These are phyloP conservation scores for Trypanosoma mega DNA, from an alignment of 208 protist genomes.

Conservation along the genomic window DNA sequence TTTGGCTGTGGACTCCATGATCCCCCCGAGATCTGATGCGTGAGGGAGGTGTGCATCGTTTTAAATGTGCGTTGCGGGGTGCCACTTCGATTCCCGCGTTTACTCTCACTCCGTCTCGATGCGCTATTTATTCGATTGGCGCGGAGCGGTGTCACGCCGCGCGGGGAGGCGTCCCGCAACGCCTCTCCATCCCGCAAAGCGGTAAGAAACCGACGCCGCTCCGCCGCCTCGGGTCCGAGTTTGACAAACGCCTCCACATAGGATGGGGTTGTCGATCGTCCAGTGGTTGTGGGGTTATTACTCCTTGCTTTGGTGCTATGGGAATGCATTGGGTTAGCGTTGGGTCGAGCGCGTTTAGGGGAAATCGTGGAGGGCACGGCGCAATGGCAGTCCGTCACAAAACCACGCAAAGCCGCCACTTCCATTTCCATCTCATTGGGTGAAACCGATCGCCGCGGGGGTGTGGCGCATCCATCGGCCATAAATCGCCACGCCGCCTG, in stretches of 20 bases:
- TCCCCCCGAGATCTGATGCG: not conserved
- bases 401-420: not conserved
- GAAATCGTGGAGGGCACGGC: no score
- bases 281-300: no score
- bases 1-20: conserved; percentile 18
- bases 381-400: no score
- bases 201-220: conserved; percentile 19
- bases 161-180: conserved; percentile 1
- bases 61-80: no score
- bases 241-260: conserved; percentile 53
- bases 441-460: no score
- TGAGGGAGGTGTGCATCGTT: not conserved
- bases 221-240: conserved; percentile 18
- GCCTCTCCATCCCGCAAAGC: conserved; percentile 2
- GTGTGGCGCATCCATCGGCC: conserved; percentile 8
- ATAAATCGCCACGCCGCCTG: conserved; percentile 25
- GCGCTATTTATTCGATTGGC: no score
- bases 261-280: conserved; percentile 22
- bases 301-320: no score
- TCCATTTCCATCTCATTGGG: not conserved
- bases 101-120: no score
- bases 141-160: not conserved
- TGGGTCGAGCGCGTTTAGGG: no score
- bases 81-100: not conserved
- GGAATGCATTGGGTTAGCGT: no score